phyloP scores from a whole-genome alignment of 2,329 filamentous ascomycete species.

The Xylaria sp. region DNA sequence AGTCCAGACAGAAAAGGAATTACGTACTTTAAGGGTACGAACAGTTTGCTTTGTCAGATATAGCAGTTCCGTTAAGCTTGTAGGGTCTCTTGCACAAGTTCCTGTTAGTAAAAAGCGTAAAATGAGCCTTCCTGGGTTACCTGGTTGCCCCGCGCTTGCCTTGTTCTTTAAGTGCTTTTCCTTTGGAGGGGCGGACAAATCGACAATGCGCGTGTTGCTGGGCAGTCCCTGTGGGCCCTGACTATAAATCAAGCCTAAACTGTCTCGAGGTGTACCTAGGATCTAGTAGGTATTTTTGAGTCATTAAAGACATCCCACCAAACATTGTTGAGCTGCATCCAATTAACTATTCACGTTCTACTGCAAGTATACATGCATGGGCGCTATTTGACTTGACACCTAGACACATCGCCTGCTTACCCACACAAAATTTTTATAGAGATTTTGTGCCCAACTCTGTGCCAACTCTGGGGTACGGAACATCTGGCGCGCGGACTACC shows the following conservation, averaged over 20 bases:
- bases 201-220: too few relatives aligned
- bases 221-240: background rate
- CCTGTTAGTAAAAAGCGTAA: too few relatives aligned
- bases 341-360: background rate
- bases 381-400: background rate
- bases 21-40: too few relatives aligned
- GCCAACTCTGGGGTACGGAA: constrained; percentile 5
- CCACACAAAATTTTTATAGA: background rate
- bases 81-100: too few relatives aligned
- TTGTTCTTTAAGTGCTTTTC: too few relatives aligned
- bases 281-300: background rate
- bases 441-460: background rate
- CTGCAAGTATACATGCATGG: background rate
- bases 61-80: too few relatives aligned
- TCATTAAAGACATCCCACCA: background rate
- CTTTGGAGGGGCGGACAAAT: too few relatives aligned
- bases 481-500: background rate
- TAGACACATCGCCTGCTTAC: background rate
- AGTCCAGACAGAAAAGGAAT: too few relatives aligned
- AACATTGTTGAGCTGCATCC: constrained; percentile 1
- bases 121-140: too few relatives aligned
- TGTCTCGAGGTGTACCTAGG: background rate
- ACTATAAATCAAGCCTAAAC: background rate
- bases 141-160: too few relatives aligned
- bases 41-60: too few relatives aligned